Evolutionary conservation across 108 stramenopile species (phyloP).

Genomic region (Conticribra weissflogii): DNA sequence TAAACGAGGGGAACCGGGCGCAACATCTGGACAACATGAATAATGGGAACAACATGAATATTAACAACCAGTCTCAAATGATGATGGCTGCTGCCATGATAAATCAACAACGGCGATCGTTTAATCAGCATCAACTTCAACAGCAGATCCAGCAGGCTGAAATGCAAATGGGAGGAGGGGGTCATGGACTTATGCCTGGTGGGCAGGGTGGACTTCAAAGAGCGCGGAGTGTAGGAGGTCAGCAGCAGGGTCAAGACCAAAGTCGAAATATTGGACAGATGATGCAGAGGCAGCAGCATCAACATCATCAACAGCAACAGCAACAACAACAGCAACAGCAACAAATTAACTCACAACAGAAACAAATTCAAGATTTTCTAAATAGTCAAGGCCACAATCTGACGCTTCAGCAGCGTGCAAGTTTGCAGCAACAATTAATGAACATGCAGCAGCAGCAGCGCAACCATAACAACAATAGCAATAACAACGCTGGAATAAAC

Average conservation of each 20-base stretch:
- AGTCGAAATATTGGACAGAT: conserved; percentile 7
- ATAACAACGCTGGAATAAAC: not conserved
- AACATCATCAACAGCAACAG: too few species aligned
- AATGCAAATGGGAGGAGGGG: not conserved
- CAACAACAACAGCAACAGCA: conserved; percentile 12
- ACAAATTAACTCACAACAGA: conserved; percentile 1
- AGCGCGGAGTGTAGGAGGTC: too few species aligned
- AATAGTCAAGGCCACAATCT: conserved; percentile 31
- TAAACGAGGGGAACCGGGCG: conserved; percentile 10
- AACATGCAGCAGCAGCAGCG: too few species aligned
- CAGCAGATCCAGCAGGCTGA: conserved; percentile 42
- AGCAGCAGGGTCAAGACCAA: not conserved
- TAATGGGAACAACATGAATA: conserved; percentile 5
- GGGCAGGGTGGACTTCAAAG: not conserved
- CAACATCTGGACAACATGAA: conserved; percentile 10
- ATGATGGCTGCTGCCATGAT: conserved; percentile 20
- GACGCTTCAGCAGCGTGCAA: conserved; percentile 28
- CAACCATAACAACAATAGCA: too few species aligned
- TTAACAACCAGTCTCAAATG: conserved; percentile 23
- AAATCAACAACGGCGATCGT: not conserved
- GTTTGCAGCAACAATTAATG: conserved; percentile 28
- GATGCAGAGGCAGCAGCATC: too few species aligned
- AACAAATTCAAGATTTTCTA: conserved; percentile 40
- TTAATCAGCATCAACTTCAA: conserved; percentile 34
- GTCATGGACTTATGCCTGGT: conserved; percentile 1